A percentile compares a stretch with the other conserved stretches of the same genome.
These are phyloP conservation scores for Aureobasidium leucospermi DNA, from an alignment of 2,329 filamentous ascomycete species.

Conservation along the genomic window DNA sequence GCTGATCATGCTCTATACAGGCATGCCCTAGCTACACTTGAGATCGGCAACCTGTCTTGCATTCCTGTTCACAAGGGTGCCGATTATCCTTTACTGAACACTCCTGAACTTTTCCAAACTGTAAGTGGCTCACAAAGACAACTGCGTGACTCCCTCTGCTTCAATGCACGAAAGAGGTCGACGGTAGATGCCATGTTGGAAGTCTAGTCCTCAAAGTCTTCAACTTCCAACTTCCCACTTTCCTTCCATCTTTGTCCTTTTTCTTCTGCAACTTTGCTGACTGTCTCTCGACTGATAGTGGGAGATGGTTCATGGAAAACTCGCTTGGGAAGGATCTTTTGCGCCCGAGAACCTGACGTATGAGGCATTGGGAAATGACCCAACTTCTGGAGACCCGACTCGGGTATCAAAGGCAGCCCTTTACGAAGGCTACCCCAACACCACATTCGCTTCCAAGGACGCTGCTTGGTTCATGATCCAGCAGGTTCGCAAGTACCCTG, in stretches of 20 bases:
- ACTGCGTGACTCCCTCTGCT: no score
- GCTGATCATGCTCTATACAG: neutral
- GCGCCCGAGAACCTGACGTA: conserved; percentile 36
- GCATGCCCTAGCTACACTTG: conserved; percentile 41
- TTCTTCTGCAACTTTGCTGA: neutral
- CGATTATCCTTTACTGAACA: conserved; percentile 43
- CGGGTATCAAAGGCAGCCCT: conserved; percentile 37
- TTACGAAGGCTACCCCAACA: conserved; percentile 41
- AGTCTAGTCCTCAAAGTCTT: neutral
- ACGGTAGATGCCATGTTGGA: no score
- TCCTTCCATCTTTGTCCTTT: no score
- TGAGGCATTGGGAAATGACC: conserved; percentile 38
- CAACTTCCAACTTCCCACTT: neutral
- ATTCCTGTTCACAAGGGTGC: conserved; percentile 43
- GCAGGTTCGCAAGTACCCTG: conserved; percentile 41
- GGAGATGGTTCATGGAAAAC: conserved; percentile 37
- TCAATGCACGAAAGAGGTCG: no score
- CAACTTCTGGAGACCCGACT: conserved; percentile 39
- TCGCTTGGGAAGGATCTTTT: conserved; percentile 43
- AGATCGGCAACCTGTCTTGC: conserved; percentile 40
- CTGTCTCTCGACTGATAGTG: conserved; percentile 21
- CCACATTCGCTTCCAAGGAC: conserved; percentile 31
- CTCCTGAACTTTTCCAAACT: conserved; percentile 35
- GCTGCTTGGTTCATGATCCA: conserved; percentile 42
- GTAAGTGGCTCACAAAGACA: neutral